Conservation (phyloP, 176 grass and related monocot species). For the Aegilops speltoides region DNA sequence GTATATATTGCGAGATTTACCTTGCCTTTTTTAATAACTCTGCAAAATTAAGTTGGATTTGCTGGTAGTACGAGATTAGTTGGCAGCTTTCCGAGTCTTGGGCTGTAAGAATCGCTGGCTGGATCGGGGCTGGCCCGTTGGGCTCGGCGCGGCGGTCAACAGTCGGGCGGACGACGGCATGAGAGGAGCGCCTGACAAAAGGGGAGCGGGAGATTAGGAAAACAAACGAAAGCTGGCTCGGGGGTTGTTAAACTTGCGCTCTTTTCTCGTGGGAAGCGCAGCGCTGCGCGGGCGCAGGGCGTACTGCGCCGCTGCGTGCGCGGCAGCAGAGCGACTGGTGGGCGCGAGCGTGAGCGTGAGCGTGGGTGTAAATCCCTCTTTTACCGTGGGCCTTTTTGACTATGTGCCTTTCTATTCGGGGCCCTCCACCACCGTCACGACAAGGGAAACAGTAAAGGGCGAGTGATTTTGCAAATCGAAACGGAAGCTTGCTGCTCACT, state of each 20-base stretch:
- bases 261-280: constrained; percentile 31
- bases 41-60: neutral
- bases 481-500: neutral
- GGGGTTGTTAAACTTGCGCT: constrained; percentile 32
- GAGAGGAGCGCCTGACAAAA: constrained; percentile 17
- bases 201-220: constrained; percentile 5
- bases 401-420: neutral
- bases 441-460: neutral
- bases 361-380: neutral
- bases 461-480: neutral
- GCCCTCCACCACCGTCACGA: neutral
- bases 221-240: constrained; percentile 20
- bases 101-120: too few relatives aligned
- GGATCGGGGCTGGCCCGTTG: constrained; percentile 1
- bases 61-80: neutral
- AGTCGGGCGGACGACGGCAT: neutral
- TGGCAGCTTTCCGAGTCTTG: neutral
- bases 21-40: too few relatives aligned
- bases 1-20: neutral
- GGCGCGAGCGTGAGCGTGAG: neutral
- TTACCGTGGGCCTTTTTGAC: constrained; percentile 28
- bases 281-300: neutral
- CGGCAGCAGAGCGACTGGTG: neutral
- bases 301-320: constrained; percentile 7
- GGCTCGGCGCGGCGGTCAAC: neutral